Evolutionary conservation across 2,329 filamentous ascomycete species (phyloP).

Genomic region (Xylaria sp.): DNA sequence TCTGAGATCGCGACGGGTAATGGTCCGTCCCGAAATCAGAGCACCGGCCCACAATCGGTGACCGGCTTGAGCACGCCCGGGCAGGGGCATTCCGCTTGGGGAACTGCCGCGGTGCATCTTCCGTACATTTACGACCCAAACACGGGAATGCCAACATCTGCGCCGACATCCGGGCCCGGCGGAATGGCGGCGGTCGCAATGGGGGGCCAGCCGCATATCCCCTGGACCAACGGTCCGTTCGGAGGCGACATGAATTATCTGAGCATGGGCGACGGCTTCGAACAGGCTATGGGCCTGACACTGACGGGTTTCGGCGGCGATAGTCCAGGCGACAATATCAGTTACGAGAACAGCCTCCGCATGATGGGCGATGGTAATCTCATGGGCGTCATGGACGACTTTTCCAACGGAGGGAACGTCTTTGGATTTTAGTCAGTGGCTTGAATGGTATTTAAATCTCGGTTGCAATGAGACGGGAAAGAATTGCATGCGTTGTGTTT

Average conservation of each 20-base stretch:
- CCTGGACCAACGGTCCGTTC: constrained; percentile 47
- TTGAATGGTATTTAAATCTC: background rate
- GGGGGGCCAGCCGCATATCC: constrained; percentile 34
- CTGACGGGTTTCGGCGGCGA: constrained; percentile 51
- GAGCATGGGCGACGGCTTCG: constrained; percentile 53
- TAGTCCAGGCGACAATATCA: constrained; percentile 39
- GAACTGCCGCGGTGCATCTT: constrained; percentile 40
- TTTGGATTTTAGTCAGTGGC: background rate
- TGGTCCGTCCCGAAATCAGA: constrained; percentile 46
- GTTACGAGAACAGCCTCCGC: constrained; percentile 42
- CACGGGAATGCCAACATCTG: constrained; percentile 19
- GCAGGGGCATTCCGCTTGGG: constrained; percentile 37
- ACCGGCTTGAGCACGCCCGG: constrained; percentile 40
- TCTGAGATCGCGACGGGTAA: constrained; percentile 65
- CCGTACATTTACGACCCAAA: constrained; percentile 53
- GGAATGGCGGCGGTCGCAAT: background rate
- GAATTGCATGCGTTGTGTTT: background rate
- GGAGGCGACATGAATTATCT: constrained; percentile 50
- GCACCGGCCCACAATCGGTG: constrained; percentile 31
- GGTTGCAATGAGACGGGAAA: background rate
- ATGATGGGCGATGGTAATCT: constrained; percentile 42
- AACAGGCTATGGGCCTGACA: constrained; percentile 57
- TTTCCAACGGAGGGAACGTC: constrained; percentile 3
- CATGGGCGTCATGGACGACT: constrained; percentile 36
- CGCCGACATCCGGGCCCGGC: constrained; percentile 9